Evolutionary conservation across 345 rosid genomes (phyloP).

Genomic region (Eucalyptus pauciflora): DNA sequence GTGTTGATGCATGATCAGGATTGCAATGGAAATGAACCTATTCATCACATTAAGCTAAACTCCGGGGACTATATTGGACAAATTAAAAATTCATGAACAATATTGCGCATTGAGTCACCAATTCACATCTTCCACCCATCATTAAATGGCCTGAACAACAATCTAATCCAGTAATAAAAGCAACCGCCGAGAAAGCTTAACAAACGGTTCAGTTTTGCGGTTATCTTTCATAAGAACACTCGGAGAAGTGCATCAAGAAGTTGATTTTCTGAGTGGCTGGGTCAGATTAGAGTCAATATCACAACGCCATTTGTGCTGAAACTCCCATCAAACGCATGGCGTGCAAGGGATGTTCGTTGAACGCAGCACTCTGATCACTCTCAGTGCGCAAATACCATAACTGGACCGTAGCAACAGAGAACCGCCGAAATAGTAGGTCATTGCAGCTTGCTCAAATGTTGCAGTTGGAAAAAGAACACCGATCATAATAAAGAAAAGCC

Average conservation of each 20-base stretch:
- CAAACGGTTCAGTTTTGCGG: not conserved
- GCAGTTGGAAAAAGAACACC: not conserved
- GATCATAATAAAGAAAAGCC: not conserved
- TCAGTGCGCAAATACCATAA: not conserved
- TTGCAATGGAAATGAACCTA: too few relatives aligned
- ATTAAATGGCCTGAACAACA: not conserved
- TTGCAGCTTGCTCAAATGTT: not conserved
- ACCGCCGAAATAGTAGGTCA: not conserved
- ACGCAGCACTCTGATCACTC: not conserved
- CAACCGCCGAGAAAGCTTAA: not conserved
- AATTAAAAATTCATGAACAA: too few relatives aligned
- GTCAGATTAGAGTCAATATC: not conserved
- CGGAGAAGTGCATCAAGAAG: not conserved
- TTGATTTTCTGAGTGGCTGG: not conserved
- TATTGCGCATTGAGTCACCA: too few relatives aligned
- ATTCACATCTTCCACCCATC: not conserved
- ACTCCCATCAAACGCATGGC: not conserved
- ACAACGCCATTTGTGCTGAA: not conserved
- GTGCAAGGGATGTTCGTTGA: not conserved
- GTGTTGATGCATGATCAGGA: too few relatives aligned
- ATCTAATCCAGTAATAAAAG: not conserved
- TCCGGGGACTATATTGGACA: rapidly evolving
- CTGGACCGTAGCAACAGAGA: not conserved
- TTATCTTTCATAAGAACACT: not conserved
- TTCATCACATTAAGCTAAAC: too few relatives aligned